Evolutionary conservation across 441 rosid genomes (phyloP), one percentile per base, ranked within the genome.

Genomic region (Populus tomentosa): DNA sequence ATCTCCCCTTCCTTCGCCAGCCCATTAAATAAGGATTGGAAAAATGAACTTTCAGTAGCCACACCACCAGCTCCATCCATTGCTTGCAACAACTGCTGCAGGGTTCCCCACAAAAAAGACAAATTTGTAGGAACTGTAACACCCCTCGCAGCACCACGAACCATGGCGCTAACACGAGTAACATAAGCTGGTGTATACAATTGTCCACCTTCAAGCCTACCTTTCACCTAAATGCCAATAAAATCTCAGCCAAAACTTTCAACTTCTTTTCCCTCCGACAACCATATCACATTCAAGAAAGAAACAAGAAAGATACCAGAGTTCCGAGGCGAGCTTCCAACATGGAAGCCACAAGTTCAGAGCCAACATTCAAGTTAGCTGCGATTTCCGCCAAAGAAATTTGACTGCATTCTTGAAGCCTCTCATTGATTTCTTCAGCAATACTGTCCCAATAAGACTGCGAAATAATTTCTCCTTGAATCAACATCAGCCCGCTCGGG

Each of bases 181-280:
- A 95, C 97, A 91, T 95, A 92, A 53, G 93, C 98, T 5, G 98
- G 99, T 13, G 98, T 95, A 78, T 94, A 95, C 78, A 95, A 80
- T 59, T 94, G 99, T 69, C 98, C 99, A 78, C 99, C 95, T 90
- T 95, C 97, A 85, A 94, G 97, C 90, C 97, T 91, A 82, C 98
- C 99, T 87, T 90, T 88, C 84, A 95, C 97, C 99, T 95, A 79
- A 56, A 69, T 67, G 10, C 65, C 67, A 80, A 76, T 33, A 65
- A 20, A 56, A 68, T 28, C 10, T 7, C 38, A 67, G 21, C 67
- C 16, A 64, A 64, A 23, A 64, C 67, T 65, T 5, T 30, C 20
- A 11, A 16, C 20, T 1, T 16, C 38, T 23, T 30, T 8, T 26
- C 36, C 8, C 16, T 33, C 16, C 16, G 46, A 64, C n/a, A 68